Evolutionary conservation across 1,139 yeast genomes (phyloP), one percentile per base, ranked within the genome.

Genomic region (Taphrina communis): DNA sequence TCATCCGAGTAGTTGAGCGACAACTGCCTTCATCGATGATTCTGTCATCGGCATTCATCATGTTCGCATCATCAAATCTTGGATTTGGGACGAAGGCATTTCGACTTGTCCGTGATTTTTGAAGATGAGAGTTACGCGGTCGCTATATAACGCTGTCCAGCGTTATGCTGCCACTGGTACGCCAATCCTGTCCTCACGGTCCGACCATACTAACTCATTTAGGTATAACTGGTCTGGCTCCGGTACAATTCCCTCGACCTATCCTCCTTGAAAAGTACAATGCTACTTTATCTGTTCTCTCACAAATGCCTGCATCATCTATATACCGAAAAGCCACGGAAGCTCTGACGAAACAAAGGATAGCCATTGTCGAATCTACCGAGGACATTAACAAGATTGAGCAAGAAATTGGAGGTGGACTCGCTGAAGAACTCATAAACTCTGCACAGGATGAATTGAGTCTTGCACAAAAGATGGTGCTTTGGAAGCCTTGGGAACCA

Each of bases 171-270:
- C 67, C 12, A 63, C 67, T 14, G 67, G 66, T 62, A 44, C 9
- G 53, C 2, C n/a, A 9, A 4, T 51, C 3, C 8, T 7, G 14
- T 3, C 12, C 31, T 12, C 19, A 11, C 52, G 7, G 3, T 17
- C 52, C 31, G 52, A 46, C 52, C 11, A 9, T 38, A 11, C 59
- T 53, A 12, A 25, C 17, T 9, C 31, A 31, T 3, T 96, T 6
- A 50, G 97, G 97, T 74, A 76, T 90, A 72, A 84, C 96, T 7
- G 96, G 96, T 0, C 78, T 90, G 72, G 83, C 81, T 77, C 89
- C 88, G 76, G 96, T 90, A 77, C 96, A 96, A 69, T 84, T 88
- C 77, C 96, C 97, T 70, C 85, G 91, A 78, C 94, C 95, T 1
- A 90, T 93, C 2, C 82, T 90, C 75, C 80, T 86, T 70, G 84